Percentiles rank a stretch among this genome's conserved stretches.
These are phyloP conservation scores for Curvularia lunata DNA, from an alignment of 2,329 filamentous ascomycete species.

Conservation along the genomic window DNA sequence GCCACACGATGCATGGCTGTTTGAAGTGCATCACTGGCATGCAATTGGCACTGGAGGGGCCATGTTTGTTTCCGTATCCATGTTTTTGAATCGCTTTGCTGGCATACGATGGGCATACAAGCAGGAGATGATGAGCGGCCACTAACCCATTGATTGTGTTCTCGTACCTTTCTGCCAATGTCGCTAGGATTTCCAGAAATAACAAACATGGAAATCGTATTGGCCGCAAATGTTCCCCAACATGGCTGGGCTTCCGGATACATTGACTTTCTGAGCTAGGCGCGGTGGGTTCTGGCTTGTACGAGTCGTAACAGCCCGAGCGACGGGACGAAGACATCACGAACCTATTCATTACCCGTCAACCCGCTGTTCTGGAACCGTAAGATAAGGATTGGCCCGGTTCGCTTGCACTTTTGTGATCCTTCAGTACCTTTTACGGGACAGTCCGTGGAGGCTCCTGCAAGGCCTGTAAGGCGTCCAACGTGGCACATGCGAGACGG, in stretches of 20 bases:
- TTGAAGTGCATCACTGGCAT: neutral
- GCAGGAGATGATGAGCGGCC: neutral
- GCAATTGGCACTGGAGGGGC: neutral
- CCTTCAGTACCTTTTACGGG: neutral
- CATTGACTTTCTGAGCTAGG: neutral
- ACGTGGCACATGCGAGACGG: constrained; percentile 7
- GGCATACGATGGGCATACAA: neutral
- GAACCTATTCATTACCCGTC: neutral
- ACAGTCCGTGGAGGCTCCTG: constrained; percentile 5
- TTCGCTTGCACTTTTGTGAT: neutral
- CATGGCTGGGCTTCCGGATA: neutral
- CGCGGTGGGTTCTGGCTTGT: neutral
- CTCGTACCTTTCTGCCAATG: neutral
- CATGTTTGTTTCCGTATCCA: neutral
- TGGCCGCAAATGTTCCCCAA: neutral
- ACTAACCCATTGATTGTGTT: neutral
- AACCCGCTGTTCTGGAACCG: neutral
- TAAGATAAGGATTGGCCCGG: neutral
- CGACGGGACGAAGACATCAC: neutral
- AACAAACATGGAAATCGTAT: neutral
- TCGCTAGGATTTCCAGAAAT: neutral
- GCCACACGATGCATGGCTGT: neutral
- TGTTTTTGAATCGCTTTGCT: neutral
- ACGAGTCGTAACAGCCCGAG: neutral
- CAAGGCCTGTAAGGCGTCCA: constrained; percentile 17